Evolutionary conservation across 306 rosid genomes (phyloP), one percentile per base, ranked within the genome.

Genomic region (Cucurbita moschata): DNA sequence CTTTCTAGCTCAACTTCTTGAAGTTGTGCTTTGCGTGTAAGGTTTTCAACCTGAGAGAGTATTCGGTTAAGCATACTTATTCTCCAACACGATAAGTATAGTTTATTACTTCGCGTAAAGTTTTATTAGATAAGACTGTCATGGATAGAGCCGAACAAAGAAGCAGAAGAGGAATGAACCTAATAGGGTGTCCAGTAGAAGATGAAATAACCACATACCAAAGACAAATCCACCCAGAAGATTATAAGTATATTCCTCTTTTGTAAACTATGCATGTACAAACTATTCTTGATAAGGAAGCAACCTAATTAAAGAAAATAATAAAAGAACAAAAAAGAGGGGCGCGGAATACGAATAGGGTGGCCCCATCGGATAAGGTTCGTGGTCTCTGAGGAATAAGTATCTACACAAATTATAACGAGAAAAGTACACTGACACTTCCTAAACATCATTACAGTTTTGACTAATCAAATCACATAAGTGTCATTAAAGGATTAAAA

Each of bases 1-100:
- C 95, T 86, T 85, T 94, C 98, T 83, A 94, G 82, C 82, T 94
- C 98, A 71, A 86, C 51, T 79, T 90, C 97, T 85, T 94, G 97
- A 79, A 85, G 89, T 81, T 89, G 96, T 55, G 92, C 86, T 78
- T 94, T 91, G 73, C 88, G 90, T 75, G 95, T 82, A 77, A 90
- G 91, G 86, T 52, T 89, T 86, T 94, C 97, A 81, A 90, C 98
- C 98, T 94, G 73, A 70, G 65, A 76, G 39, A 72, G 40, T 70
- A 49, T 64, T 75, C 18, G n/a, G 55, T 66, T 19, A 26, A 79
- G 75, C 42, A 85, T 76, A 66, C 60, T 58, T 56, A 15, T 21
- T 73, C 68, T 47, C 26, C 23, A 30, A 50, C 8, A 43, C 35
- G 35, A 30, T 30, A 30, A 30, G 35, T 30, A 30, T 30, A 30